Base-by-base conservation (phyloP, 2,329 filamentous ascomycete genomes). In the Botrytis pseudocinerea region DNA sequence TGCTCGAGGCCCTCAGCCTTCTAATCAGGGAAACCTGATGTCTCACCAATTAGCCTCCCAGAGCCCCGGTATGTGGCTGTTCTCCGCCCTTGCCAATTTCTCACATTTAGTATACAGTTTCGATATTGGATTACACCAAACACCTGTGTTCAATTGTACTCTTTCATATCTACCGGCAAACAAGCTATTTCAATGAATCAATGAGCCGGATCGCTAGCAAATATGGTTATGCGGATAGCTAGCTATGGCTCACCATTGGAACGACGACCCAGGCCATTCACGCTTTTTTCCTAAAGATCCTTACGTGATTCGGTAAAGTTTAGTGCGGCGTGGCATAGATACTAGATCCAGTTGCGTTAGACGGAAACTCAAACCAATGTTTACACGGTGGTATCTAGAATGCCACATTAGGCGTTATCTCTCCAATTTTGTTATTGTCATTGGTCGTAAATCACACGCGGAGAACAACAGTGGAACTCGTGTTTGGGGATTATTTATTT, bases 11-110 rank as follows among this genome's bases (percentile, higher is more conserved):
- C 51, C 42, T 48, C 42, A 65, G 42, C 62, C 62, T 65, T 48
- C 32, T 48, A 32, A 25, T 32, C 46, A 68, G 64, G 28, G 46
- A 66, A 48, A 57, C 35, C 22, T 40, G 8, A 14, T 54, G 48
- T 65, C n/a, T 65, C 63, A 65, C 44, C 63, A 65, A 38, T 65
- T 48, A 65, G 28, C 65, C 65, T 69, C 42, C 48, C 65, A 69
- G n/a, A 57, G 65, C 48, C 48, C 48, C 38, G 65, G 65, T 59
- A 57, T 42, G 65, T 69, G 48, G 38, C 48, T 57, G 48, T 59
- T n/a, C 16, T 28, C 38, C 40, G 40, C n/a, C 35, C 65, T 40
- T 22, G n/a, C 9, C 35, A 28, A 42, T 25, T 38, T 51, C 35
- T 65, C 32, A 38, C 4, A 20, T 51, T 38, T 51, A 20, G 28